Evolutionary conservation across 2,329 filamentous ascomycete species (phyloP).

Genomic region (Colletotrichum acutatum): DNA sequence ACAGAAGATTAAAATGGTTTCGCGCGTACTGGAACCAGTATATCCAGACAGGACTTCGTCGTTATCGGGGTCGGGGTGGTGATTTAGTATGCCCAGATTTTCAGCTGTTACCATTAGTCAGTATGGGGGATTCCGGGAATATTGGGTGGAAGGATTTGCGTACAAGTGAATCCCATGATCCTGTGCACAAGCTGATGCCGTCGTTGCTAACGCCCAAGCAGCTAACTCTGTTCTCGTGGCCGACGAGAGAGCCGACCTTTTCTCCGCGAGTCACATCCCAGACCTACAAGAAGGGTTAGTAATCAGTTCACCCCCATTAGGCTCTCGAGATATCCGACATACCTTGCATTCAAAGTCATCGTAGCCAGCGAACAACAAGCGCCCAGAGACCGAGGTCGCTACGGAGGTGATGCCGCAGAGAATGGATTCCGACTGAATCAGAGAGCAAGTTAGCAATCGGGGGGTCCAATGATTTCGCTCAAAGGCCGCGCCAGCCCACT

Average conservation of each 20-base stretch:
- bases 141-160: slow-evolving; percentile 51
- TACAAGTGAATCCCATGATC: slow-evolving; percentile 99
- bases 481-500: slow-evolving; percentile 42
- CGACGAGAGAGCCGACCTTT: slow-evolving; percentile 95
- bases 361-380: slow-evolving; percentile 95
- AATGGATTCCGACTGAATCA: slow-evolving; percentile 87
- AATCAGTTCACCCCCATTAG: slow-evolving; percentile 3
- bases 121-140: slow-evolving; percentile 53
- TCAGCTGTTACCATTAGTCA: slow-evolving; percentile 69
- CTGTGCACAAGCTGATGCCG: slow-evolving; percentile 98
- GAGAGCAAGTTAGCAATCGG: slow-evolving; percentile 35
- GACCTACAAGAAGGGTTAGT: slow-evolving; percentile 68
- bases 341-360: slow-evolving; percentile 99
- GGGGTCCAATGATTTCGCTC: too few species aligned
- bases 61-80: slow-evolving; percentile 13
- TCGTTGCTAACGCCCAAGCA: slow-evolving; percentile 99
- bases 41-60: slow-evolving; percentile 36
- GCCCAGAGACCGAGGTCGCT: slow-evolving; percentile 95
- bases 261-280: slow-evolving; percentile 98
- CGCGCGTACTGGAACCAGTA: slow-evolving; percentile 36
- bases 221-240: slow-evolving; percentile 98
- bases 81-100: slow-evolving; percentile 84
- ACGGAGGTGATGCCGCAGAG: slow-evolving; percentile 98
- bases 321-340: slow-evolving; percentile 45
- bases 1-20: slow-evolving; percentile 37